Percentiles rank a stretch among this genome's conserved stretches.
phyloP scores from a whole-genome alignment of 2,329 filamentous ascomycete genomes.

The Hysterium pulicare region DNA sequence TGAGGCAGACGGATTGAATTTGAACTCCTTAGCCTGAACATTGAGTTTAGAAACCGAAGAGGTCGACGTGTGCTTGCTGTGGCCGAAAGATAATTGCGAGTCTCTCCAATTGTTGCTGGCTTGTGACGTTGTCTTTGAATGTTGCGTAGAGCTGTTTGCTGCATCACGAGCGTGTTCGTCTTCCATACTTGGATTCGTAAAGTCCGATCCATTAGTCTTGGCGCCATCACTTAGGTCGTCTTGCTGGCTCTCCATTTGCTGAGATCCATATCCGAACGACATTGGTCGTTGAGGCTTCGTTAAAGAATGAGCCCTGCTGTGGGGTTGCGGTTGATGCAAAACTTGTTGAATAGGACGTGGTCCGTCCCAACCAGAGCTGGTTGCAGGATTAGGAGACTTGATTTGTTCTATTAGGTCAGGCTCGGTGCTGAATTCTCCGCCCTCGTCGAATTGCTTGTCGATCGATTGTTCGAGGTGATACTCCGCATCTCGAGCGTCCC shows the following conservation, averaged over 20 bases:
- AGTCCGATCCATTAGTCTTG: constrained; percentile 38
- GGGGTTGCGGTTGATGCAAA: constrained; percentile 70
- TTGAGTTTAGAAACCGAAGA: constrained; percentile 76
- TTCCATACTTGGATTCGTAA: constrained; percentile 37
- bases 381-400: constrained; percentile 23
- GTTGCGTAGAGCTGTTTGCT: constrained; percentile 24
- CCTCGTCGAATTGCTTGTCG: constrained; percentile 73
- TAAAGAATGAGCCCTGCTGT: constrained; percentile 68
- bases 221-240: constrained; percentile 39
- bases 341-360: constrained; percentile 41
- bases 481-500: constrained; percentile 80
- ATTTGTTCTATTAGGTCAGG: constrained; percentile 27
- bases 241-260: constrained; percentile 25
- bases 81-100: constrained; percentile 31
- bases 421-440: constrained; percentile 64
- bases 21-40: constrained; percentile 83
- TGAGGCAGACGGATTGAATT: constrained; percentile 60
- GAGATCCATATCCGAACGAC: constrained; percentile 27
- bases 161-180: constrained; percentile 25
- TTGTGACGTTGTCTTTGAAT: constrained; percentile 36
- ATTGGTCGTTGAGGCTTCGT: constrained; percentile 56
- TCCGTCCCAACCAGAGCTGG: constrained; percentile 31
- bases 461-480: constrained; percentile 80
- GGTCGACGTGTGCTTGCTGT: constrained; percentile 62
- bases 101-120: constrained; percentile 36